A percentile compares a stretch with the other conserved stretches of the same genome.
Conservation (phyloP, 2,329 filamentous ascomycete species). For the Neopestalotiopsis sp. region DNA sequence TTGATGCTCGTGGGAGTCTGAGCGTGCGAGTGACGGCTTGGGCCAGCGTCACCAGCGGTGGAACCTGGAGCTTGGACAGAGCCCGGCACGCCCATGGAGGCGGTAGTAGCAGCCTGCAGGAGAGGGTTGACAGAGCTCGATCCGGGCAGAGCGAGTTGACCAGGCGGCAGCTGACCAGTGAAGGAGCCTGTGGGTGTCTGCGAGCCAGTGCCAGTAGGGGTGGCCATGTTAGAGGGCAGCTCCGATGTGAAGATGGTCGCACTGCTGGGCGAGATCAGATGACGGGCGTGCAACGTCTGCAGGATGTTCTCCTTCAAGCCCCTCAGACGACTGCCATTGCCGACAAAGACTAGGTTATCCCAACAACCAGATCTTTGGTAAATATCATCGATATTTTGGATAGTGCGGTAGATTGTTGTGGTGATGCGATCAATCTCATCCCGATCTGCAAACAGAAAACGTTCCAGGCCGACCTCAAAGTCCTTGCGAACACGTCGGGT, state of each 20-base stretch:
- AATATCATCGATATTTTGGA: conserved; percentile 83
- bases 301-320: conserved; percentile 92
- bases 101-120: conserved; percentile 87
- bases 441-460: conserved; percentile 72
- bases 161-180: conserved; percentile 55
- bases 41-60: conserved; percentile 46
- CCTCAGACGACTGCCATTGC: conserved; percentile 76
- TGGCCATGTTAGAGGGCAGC: conserved; percentile 90
- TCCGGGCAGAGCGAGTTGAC: conserved; percentile 33
- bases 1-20: conserved; percentile 87
- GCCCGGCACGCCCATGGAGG: conserved; percentile 52
- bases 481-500: conserved; percentile 67
- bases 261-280: conserved; percentile 88
- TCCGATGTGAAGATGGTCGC: conserved; percentile 98
- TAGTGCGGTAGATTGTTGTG: conserved; percentile 80
- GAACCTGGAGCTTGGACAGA: conserved; percentile 49
- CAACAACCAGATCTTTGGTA: conserved; percentile 86
- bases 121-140: conserved; percentile 78
- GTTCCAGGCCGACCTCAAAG: conserved; percentile 78
- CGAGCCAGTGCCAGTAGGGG: conserved; percentile 86
- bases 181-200: conserved; percentile 81
- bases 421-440: conserved; percentile 83
- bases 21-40: conserved; percentile 58
- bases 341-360: conserved; percentile 91
- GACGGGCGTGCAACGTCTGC: conserved; percentile 78